Base-by-base conservation (phyloP, 768 basidiomycete species). In the Xerocomellus intermedius region DNA sequence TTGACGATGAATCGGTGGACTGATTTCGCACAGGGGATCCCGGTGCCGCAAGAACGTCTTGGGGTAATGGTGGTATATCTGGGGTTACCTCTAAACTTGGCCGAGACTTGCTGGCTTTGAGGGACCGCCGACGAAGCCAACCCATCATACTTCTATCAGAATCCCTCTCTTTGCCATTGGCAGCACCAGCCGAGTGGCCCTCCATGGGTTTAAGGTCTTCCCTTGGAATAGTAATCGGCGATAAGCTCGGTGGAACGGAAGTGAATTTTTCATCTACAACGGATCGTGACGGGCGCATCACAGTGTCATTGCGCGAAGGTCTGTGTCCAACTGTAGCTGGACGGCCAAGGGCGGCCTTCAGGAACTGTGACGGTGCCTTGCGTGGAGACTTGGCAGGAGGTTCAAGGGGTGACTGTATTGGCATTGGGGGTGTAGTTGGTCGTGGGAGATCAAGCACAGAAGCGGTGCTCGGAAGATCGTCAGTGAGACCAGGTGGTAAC, bases 401-500 rank as follows among this genome's bases (percentile, higher is more conserved):
- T 41, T 61, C 56, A 21, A 19, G 35, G 32, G 60, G 58, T 21
- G 50, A 50, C 4, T 64, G 64, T 8, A 58, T 49, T 16, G 63
- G 62, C 24, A 60, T 55, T 1, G 69, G 58, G 1, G 70, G 71
- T 8, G 66, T 60, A 5, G 47, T 19, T 2, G 56, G 55, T 28
- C 48, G 66, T 53, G 61, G 59, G 43, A 53, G 49, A 47, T 58
- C 57, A 55, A 62, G 62, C 41, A 57, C 60, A 22, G 39, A 30
- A 5, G 54, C 46, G 22, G 69, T 35, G 21, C 60, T 60, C 43
- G 57, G 60, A 30, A 60, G 44, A 30, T 68, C 68, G 10, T 66
- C 64, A 8, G 64, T 59, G 45, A 77, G 71, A n/a, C 76, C 76
- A 0, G 76, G 75, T 0, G 76, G 76, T 16, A 73, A 50, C 7